Conservation (phyloP, 176 grass and related monocot genomes). For the Ananas comosus region DNA sequence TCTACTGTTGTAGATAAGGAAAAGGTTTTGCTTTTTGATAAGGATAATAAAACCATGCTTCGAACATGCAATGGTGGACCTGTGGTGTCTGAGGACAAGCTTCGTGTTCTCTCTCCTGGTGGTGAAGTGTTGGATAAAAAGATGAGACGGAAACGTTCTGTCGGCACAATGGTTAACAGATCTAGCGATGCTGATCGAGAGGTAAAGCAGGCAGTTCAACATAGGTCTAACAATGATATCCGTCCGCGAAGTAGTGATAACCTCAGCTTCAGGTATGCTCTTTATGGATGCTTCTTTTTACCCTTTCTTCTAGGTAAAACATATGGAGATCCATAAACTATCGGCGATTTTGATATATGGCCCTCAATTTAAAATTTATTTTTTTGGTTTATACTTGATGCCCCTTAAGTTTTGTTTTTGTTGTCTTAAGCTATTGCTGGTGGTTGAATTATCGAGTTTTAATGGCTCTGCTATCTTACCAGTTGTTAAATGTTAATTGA, state of each 20-base stretch:
- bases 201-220: slow-evolving; percentile 36
- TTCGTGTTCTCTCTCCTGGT: slow-evolving; percentile 41
- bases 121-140: slow-evolving; percentile 76
- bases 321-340: too few relatives aligned
- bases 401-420: too few relatives aligned
- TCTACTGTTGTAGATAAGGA: slow-evolving; percentile 49
- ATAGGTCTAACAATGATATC: slow-evolving; percentile 31
- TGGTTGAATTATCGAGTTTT: too few relatives aligned
- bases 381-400: too few relatives aligned
- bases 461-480: too few relatives aligned
- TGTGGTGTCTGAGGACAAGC: slow-evolving; percentile 50
- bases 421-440: too few relatives aligned
- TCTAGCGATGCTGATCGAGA: slow-evolving; percentile 41
- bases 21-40: slow-evolving; percentile 29
- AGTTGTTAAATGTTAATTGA: too few relatives aligned
- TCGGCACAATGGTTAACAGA: slow-evolving; percentile 68
- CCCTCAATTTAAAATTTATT: too few relatives aligned
- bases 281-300: background rate
- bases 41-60: slow-evolving; percentile 16
- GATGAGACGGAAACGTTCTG: slow-evolving; percentile 55
- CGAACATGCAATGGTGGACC: slow-evolving; percentile 27
- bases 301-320: background rate
- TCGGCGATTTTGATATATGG: too few relatives aligned
- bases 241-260: slow-evolving; percentile 30
- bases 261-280: slow-evolving; percentile 26